Evolutionary conservation across 1,284 basidiomycete genomes (phyloP).

Genomic region (Mycosarcoma mackinlayi): DNA sequence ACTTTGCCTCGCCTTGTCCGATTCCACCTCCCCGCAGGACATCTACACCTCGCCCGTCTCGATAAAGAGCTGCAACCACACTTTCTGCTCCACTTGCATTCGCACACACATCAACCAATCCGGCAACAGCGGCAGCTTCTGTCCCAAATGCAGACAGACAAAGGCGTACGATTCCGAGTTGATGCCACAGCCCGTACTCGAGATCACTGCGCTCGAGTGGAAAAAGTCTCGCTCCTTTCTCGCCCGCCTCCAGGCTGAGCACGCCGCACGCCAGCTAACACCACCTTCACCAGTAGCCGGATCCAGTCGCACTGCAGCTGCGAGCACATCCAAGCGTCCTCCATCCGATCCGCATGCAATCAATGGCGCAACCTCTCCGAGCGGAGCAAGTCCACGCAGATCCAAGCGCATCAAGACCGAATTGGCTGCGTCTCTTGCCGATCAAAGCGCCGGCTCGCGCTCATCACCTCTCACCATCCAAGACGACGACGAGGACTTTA

Average conservation of each 20-base stretch:
- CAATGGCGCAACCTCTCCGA: not conserved
- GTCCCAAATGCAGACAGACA: constrained; percentile 64
- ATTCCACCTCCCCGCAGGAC: constrained; percentile 18
- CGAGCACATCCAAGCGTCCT: constrained; percentile 6
- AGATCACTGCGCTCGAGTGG: constrained; percentile 60
- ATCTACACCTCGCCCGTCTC: constrained; percentile 63
- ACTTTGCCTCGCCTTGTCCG: constrained; percentile 11
- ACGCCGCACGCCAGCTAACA: not conserved
- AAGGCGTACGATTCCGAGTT: constrained; percentile 64
- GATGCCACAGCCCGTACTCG: constrained; percentile 55
- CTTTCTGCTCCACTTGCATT: constrained; percentile 65
- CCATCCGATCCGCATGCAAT: not conserved
- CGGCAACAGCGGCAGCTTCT: constrained; percentile 55
- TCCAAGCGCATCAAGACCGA: constrained; percentile 40
- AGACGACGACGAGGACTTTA: constrained; percentile 25
- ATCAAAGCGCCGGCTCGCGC: constrained; percentile 24
- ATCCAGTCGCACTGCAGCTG: constrained; percentile 3
- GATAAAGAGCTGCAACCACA: constrained; percentile 59
- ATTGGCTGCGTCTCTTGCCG: constrained; percentile 1
- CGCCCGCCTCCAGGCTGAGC: constrained; percentile 23
- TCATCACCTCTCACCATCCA: constrained; percentile 37
- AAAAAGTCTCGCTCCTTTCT: constrained; percentile 32
- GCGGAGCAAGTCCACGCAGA: constrained; percentile 26
- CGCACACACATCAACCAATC: constrained; percentile 66
- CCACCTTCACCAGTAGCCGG: constrained; percentile 4